phyloP scores from a whole-genome alignment of 1,284 basidiomycete genomes.

The Fomitopsis betulina region DNA sequence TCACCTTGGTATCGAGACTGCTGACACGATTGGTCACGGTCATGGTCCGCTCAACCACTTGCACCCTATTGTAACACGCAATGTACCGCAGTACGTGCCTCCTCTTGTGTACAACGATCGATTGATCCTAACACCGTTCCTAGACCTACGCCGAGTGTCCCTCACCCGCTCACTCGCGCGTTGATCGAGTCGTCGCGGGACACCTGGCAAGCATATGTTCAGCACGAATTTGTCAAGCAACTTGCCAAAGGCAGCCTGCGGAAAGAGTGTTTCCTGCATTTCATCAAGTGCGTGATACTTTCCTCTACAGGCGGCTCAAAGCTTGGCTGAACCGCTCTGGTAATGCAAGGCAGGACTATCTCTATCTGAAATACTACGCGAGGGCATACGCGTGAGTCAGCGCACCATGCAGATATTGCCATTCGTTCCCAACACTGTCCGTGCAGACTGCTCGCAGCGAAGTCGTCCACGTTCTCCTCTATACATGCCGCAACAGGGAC shows the following conservation, averaged over 20 bases:
- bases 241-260: slow-evolving; percentile 72
- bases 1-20: slow-evolving; percentile 71
- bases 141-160: slow-evolving; percentile 58
- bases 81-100: slow-evolving; percentile 49
- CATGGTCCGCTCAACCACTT: slow-evolving; percentile 88
- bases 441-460: slow-evolving; percentile 70
- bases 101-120: background rate
- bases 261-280: slow-evolving; percentile 71
- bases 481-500: slow-evolving; percentile 68
- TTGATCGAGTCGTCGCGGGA: slow-evolving; percentile 55
- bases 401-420: background rate
- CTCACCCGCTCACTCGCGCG: slow-evolving; percentile 65
- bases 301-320: slow-evolving; percentile 47
- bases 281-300: slow-evolving; percentile 63
- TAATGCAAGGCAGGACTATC: slow-evolving; percentile 63
- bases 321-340: slow-evolving; percentile 60
- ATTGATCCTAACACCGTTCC: background rate
- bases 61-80: slow-evolving; percentile 50
- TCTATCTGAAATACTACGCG: slow-evolving; percentile 76
- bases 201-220: slow-evolving; percentile 74
- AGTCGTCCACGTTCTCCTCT: slow-evolving; percentile 60
- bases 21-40: slow-evolving; percentile 71
- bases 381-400: slow-evolving; percentile 61
- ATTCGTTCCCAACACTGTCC: background rate
- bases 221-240: slow-evolving; percentile 80